Evolutionary conservation across 768 basidiomycete genomes (phyloP), one percentile per base, ranked within the genome.

Genomic region (Termitomyces sp.): DNA sequence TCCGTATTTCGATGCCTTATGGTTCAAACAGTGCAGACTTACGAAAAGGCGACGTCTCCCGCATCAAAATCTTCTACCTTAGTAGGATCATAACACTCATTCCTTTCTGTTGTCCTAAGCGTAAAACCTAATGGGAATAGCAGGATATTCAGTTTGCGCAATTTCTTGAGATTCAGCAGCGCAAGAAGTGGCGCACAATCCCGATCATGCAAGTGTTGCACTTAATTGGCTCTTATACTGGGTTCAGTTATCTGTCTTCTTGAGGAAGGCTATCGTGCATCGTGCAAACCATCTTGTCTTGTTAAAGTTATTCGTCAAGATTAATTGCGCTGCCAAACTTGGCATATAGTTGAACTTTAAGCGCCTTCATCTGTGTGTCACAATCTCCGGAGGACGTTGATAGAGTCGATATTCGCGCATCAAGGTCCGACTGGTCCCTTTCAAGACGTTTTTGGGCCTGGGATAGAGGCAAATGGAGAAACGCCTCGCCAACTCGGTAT

Each of bases 261-360:
- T 31, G 27, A 12, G 8, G 1, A 20, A 37, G 37, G 37, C 52
- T 53, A 30, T 54, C 47, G 46, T 49, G 42, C 31, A 49, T 54
- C 47, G 37, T 42, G 42, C 31, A 49, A 31, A 16, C 8, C 24
- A 33, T 13, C 15, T 31, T 30, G 8, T 7, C 24, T 18, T 31
- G 6, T 11, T 48, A 37, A 12, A 46, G n/a, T 54, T 71, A 89
- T 68, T 91, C 91, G 70, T 96, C 94, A 48, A 97, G 82, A 71
- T 97, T 97, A 73, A 96, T 96, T 41, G 94, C 89, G 44, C 81
- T 84, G 20, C 95, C 95, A 69, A 98, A 98, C 73, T 95, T 95
- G 30, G 91, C 91, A 67, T 97, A 97, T 56, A 95, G 69, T 0
- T 77, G 68, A 44, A 89, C 80, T 69, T 95, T 95, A 46, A 94